A percentile compares a stretch with the other conserved stretches of the same genome.
Conservation (phyloP, 2,329 filamentous ascomycete genomes). For the Clarireedia monteithiana region DNA sequence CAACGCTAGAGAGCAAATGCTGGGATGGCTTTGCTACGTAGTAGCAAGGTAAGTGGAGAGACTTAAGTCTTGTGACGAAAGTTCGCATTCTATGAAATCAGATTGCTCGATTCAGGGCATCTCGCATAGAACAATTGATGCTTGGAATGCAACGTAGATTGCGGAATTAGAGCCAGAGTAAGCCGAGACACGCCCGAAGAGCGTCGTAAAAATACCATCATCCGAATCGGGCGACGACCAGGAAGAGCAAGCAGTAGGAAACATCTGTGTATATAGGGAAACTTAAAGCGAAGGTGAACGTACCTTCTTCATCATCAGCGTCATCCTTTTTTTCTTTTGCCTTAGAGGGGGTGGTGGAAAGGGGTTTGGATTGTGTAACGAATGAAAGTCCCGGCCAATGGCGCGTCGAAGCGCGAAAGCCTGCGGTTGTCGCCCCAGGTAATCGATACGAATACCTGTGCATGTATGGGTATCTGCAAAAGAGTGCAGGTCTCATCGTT, state of each 20-base stretch:
- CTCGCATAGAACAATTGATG: not conserved
- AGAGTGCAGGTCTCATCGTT: conserved; percentile 4
- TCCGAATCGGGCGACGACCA: not conserved
- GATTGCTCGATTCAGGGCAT: not conserved
- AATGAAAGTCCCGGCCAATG: conserved; percentile 3
- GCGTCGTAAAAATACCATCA: not conserved
- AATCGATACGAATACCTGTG: not conserved
- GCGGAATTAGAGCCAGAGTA: not conserved
- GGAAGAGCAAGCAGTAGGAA: not conserved
- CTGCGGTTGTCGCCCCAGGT: not conserved
- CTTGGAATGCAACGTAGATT: not conserved
- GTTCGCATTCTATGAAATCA: not conserved
- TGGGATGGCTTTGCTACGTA: too few relatives aligned
- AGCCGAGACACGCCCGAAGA: not conserved
- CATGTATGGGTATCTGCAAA: not conserved
- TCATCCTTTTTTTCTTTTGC: too few relatives aligned
- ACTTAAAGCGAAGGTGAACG: too few relatives aligned
- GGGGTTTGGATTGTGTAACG: not conserved
- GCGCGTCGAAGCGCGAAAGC: not conserved
- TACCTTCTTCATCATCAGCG: too few relatives aligned
- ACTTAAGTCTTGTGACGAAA: too few relatives aligned
- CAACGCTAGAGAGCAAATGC: too few relatives aligned
- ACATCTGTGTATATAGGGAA: not conserved
- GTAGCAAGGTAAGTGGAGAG: not conserved
- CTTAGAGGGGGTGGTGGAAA: too few relatives aligned